Base-by-base conservation (phyloP, 2,329 filamentous ascomycete genomes). In the Colletotrichum australisinense region DNA sequence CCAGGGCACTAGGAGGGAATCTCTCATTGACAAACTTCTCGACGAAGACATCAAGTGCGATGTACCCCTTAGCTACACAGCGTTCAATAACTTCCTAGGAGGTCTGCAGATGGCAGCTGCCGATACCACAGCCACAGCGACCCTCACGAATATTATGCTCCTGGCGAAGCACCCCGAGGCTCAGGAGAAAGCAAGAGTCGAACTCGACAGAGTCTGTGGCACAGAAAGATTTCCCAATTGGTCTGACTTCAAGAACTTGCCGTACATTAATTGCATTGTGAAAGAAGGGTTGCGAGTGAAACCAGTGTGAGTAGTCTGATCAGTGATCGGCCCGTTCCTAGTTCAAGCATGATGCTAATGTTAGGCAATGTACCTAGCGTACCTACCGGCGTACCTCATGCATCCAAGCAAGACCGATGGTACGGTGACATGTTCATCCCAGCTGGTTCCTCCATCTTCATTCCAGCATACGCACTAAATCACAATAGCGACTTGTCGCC, bases 211-310 rank as follows among this genome's bases (percentile, higher is more conserved):
- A 0, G 79, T 84, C 1, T 73, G 86, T 6, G 84, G 83, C 0
- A 72, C 77, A 1, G 76, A 82, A 22, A 77, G 84, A 5, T 70
- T 79, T 1, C 85, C 85, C 0, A 78, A 75, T 0, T 84, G 80
- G 79, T 75, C 78, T 1, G 84, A 87, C 75, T 81, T 80, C 57
- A 64, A 74, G 4, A 75, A 79, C 4, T 76, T 87, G 5, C 85
- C 84, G 0, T 87, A 86, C 72, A 77, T 87, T 8, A 77, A 79
- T 22, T 81, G 80, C 62, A 78, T 83, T 14, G 77, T 87, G 69
- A 86, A 87, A 60, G 86, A 87, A 74, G 76, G 76, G 5, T 75
- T 84, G 49, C 79, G 86, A 0, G 86, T 85, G 83, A 80, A 84
- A 30, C 83, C 85, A 0, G 78, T 81, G 70, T 73, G 28, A 35